These are phyloP conservation scores for Rhizopus delemar DNA, from an alignment of 371 early-diverging fungal genomes.

Conservation along the genomic window DNA sequence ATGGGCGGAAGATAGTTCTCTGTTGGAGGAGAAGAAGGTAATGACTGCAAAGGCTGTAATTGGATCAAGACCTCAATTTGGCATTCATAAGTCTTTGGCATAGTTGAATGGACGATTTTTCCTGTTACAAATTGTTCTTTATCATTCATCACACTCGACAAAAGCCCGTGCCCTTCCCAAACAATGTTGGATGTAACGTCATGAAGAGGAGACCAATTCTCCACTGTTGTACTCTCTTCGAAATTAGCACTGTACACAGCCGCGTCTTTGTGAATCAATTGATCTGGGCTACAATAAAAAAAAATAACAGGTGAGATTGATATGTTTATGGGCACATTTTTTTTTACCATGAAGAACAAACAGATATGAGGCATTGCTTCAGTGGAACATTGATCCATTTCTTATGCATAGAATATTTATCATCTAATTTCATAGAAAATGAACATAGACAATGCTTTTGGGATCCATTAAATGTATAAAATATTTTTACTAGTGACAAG, in stretches of 20 bases:
- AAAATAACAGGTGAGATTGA: not conserved
- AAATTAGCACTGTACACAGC: slow-evolving; percentile 45
- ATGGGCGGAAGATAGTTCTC: slow-evolving; percentile 20
- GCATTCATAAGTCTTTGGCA: slow-evolving; percentile 15
- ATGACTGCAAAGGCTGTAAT: slow-evolving; percentile 28
- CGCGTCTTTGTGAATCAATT: slow-evolving; percentile 32
- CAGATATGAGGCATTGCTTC: slow-evolving; percentile 30
- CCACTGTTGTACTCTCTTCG: slow-evolving; percentile 32
- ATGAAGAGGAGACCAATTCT: slow-evolving; percentile 31
- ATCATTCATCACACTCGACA: slow-evolving; percentile 28
- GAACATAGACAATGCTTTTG: slow-evolving; percentile 39
- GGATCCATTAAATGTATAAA: slow-evolving; percentile 40
- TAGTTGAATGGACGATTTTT: slow-evolving; percentile 12
- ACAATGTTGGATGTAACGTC: slow-evolving; percentile 29
- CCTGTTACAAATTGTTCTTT: slow-evolving; percentile 22
- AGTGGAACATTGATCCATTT: slow-evolving; percentile 34
- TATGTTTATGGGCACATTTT: not conserved
- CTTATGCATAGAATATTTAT: slow-evolving; percentile 16
- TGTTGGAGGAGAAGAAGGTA: not conserved
- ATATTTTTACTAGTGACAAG: slow-evolving; percentile 32
- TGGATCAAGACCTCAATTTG: slow-evolving; percentile 36
- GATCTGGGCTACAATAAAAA: slow-evolving; percentile 33
- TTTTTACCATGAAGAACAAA: slow-evolving; percentile 42
- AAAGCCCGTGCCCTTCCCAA: slow-evolving; percentile 41
- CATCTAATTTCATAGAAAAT: slow-evolving; percentile 27